Percentiles rank a stretch among this genome's conserved stretches.
Conservation (phyloP, 148 eudicot genomes). For the Arbutus unedo region DNA sequence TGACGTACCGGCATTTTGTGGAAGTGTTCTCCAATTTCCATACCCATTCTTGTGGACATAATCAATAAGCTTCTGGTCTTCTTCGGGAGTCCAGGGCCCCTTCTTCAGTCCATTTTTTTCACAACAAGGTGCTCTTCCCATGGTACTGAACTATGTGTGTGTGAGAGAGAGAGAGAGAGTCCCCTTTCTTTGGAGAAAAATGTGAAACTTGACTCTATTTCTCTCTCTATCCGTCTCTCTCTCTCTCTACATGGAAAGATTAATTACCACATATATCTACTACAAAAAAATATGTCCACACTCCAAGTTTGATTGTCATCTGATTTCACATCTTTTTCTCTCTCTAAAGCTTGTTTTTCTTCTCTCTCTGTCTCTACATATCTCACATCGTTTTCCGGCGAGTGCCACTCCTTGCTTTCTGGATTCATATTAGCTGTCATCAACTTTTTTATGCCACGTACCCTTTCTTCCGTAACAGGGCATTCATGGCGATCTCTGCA, state of each 20-base stretch:
- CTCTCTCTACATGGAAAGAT: slow-evolving; percentile 1
- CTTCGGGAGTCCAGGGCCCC: slow-evolving; percentile 98
- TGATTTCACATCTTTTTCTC: not conserved
- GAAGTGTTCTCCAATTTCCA: slow-evolving; percentile 97
- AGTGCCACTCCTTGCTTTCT: slow-evolving; percentile 22
- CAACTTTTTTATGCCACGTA: slow-evolving; percentile 32
- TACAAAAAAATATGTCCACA: not conserved
- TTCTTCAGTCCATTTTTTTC: slow-evolving; percentile 88
- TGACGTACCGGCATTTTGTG: slow-evolving; percentile 81
- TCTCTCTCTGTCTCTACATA: not conserved
- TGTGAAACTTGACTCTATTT: slow-evolving; percentile 4
- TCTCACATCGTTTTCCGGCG: slow-evolving; percentile 45
- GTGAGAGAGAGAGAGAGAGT: slow-evolving; percentile 32
- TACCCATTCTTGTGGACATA: slow-evolving; percentile 78
- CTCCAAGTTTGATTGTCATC: not conserved
- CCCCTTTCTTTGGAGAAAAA: slow-evolving; percentile 43
- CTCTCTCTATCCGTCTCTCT: not conserved
- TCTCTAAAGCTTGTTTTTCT: not conserved
- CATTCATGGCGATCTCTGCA: slow-evolving; percentile 6
- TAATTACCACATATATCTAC: not conserved
- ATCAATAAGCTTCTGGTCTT: slow-evolving; percentile 78
- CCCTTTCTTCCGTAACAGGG: not conserved
- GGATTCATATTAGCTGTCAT: slow-evolving; percentile 49
- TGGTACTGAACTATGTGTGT: slow-evolving; percentile 17
- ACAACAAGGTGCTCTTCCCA: slow-evolving; percentile 98